Conservation (phyloP, 208 protist genomes). For the Trypanosoma cruzi region DNA sequence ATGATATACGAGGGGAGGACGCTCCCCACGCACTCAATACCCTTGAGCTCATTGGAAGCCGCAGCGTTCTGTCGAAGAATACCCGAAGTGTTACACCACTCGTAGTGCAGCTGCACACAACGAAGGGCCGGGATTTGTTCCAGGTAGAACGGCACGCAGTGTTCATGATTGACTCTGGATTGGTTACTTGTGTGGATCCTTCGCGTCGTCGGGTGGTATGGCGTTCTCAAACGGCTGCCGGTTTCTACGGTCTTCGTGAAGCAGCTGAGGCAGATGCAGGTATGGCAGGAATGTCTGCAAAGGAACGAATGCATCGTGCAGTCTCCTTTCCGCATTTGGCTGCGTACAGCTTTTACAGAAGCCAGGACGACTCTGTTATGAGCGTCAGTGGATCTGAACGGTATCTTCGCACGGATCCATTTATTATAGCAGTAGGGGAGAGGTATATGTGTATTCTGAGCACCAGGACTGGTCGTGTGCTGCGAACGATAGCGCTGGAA, state of each 20-base stretch:
- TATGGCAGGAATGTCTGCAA: conserved; percentile 9
- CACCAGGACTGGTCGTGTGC: conserved; percentile 61
- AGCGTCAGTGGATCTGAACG: conserved; percentile 48
- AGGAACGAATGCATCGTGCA: conserved; percentile 29
- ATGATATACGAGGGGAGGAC: conserved; percentile 58
- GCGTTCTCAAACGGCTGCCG: conserved; percentile 71
- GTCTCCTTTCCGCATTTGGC: conserved; percentile 70
- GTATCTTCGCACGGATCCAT: conserved; percentile 66
- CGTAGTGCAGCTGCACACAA: conserved; percentile 74
- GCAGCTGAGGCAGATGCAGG: conserved; percentile 36
- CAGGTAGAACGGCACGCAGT: conserved; percentile 79
- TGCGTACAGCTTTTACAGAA: conserved; percentile 62
- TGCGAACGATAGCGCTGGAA: conserved; percentile 53
- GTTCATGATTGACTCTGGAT: conserved; percentile 85
- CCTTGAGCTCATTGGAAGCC: conserved; percentile 85
- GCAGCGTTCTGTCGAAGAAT: conserved; percentile 52
- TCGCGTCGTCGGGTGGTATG: conserved; percentile 76
- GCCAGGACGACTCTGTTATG: conserved; percentile 44
- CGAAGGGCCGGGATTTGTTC: conserved; percentile 48
- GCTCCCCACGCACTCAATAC: conserved; percentile 46
- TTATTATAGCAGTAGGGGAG: conserved; percentile 85
- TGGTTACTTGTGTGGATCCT: conserved; percentile 83
- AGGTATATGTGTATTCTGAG: conserved; percentile 58
- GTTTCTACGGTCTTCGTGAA: conserved; percentile 38
- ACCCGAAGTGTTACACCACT: conserved; percentile 66